A percentile compares a stretch with the other conserved stretches of the same genome.
Conservation (phyloP, 148 eudicot genomes). For the Rheum nobile region DNA sequence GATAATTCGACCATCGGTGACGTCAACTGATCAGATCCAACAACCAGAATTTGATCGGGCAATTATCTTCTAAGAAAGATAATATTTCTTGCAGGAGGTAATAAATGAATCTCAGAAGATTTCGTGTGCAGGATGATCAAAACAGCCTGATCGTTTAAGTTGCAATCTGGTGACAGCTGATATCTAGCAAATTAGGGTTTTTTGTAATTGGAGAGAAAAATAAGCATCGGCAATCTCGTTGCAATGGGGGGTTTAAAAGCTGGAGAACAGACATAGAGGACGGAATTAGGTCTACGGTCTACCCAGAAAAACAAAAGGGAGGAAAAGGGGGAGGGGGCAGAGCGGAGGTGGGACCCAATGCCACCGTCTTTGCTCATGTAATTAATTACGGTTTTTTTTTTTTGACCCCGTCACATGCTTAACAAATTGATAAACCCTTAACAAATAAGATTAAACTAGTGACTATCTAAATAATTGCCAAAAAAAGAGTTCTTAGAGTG, state of each 20-base stretch:
- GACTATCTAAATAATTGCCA: too few relatives aligned
- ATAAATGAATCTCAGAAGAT: neutral
- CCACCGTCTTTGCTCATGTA: neutral
- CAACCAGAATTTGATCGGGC: neutral
- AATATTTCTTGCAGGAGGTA: neutral
- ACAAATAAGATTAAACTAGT: too few relatives aligned
- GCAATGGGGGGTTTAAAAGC: neutral
- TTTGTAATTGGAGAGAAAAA: conserved; percentile 2
- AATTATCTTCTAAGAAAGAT: neutral
- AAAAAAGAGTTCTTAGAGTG: too few relatives aligned
- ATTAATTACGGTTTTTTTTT: neutral
- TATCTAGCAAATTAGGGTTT: conserved; percentile 2
- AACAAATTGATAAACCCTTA: too few relatives aligned
- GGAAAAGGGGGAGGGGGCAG: neutral
- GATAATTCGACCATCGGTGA: neutral
- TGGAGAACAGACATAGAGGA: neutral
- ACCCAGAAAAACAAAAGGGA: neutral
- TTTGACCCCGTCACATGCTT: too few relatives aligned
- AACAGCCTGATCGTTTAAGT: neutral
- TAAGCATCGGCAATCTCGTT: neutral
- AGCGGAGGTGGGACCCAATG: neutral
- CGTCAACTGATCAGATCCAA: neutral
- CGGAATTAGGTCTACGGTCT: neutral
- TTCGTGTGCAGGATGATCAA: neutral
- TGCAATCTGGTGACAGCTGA: neutral